These are phyloP conservation scores for Herpetospermum pedunculosum DNA, from an alignment of 306 rosid genomes.

Conservation along the genomic window DNA sequence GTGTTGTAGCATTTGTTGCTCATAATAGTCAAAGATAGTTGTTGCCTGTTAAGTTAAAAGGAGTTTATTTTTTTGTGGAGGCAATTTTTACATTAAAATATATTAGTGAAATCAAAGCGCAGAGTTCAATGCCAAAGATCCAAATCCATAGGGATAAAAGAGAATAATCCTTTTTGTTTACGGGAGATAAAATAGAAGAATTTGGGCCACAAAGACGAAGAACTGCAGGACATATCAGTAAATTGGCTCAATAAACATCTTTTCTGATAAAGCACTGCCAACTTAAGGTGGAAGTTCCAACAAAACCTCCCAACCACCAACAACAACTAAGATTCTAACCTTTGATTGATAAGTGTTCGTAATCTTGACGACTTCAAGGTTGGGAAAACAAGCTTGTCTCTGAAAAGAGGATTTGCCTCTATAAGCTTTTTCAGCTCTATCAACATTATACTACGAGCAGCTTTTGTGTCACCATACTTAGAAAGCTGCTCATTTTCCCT, in stretches of 20 bases:
- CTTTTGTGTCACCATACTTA: constrained; percentile 75
- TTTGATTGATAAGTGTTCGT: constrained; percentile 74
- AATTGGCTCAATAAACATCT: not conserved
- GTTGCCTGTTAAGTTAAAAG: not conserved
- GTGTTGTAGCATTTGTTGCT: not conserved
- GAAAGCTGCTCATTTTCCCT: constrained; percentile 86
- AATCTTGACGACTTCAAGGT: constrained; percentile 59
- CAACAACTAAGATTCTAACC: constrained; percentile 34
- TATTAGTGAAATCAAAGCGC: not conserved
- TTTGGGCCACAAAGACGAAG: not conserved
- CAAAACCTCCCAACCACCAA: constrained; percentile 8
- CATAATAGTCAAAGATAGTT: not conserved
- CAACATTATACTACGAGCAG: constrained; percentile 77
- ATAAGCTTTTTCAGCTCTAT: constrained; percentile 72
- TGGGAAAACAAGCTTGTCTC: constrained; percentile 71
- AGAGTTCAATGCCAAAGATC: not conserved
- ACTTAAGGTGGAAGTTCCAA: not conserved
- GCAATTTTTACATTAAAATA: not conserved
- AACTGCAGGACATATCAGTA: not conserved
- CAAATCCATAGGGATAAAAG: not conserved
- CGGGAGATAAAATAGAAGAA: not conserved
- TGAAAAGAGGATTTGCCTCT: constrained; percentile 76
- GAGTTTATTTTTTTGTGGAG: not conserved
- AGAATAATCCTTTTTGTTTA: not conserved
- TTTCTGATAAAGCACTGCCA: not conserved